A percentile compares a stretch with the other conserved stretches of the same genome.
These are phyloP conservation scores for Emmonsiellopsis sp. DNA, from an alignment of 2,329 filamentous ascomycete species.

Conservation along the genomic window DNA sequence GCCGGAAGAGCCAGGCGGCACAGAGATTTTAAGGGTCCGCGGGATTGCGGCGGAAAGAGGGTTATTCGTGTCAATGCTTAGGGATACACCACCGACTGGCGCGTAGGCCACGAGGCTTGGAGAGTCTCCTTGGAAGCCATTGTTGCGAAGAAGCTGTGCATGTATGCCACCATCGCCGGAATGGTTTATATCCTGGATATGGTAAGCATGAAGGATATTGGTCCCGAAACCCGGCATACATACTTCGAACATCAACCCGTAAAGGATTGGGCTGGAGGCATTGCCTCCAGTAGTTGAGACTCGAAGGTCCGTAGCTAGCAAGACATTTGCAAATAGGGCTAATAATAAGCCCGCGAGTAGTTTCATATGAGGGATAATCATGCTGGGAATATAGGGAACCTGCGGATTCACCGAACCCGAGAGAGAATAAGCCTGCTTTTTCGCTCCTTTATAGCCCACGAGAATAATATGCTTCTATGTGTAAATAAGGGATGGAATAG, in stretches of 20 bases:
- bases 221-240: neutral
- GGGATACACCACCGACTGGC: slow-evolving; percentile 17
- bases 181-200: slow-evolving; percentile 24
- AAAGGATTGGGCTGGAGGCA: slow-evolving; percentile 23
- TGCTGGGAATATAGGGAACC: no score
- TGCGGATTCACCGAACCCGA: no score
- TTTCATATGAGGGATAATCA: neutral
- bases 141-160: slow-evolving; percentile 24
- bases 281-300: slow-evolving; percentile 4
- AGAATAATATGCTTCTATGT: no score
- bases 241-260: slow-evolving; percentile 30
- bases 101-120: slow-evolving; percentile 19
- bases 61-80: slow-evolving; percentile 16
- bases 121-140: slow-evolving; percentile 23
- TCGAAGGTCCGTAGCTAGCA: neutral
- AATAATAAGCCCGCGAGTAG: neutral
- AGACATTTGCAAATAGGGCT: neutral
- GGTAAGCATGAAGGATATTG: neutral
- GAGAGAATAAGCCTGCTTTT: no score
- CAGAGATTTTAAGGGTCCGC: slow-evolving; percentile 18
- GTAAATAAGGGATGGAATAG: no score
- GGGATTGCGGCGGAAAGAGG: slow-evolving; percentile 20
- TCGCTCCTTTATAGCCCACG: no score
- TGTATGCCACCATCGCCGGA: slow-evolving; percentile 27
- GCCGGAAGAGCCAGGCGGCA: slow-evolving; percentile 14